phyloP scores from a whole-genome alignment of 2,329 filamentous ascomycete species.

The Arthrobotrys sinensis region DNA sequence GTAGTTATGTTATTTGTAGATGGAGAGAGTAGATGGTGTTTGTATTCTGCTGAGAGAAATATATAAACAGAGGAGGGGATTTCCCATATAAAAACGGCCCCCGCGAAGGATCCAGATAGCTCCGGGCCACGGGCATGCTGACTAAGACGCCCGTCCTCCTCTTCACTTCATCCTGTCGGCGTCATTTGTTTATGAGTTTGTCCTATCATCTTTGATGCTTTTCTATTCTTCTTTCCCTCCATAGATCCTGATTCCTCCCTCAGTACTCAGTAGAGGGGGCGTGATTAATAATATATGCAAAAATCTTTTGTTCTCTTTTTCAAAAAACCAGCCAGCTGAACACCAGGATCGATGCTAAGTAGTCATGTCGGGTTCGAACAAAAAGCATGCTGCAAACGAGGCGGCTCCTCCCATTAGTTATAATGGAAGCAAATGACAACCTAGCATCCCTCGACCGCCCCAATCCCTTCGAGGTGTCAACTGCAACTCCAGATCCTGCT shows the following conservation, averaged over 20 bases:
- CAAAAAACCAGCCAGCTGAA: slow-evolving; percentile 3
- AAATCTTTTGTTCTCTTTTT: too few relatives aligned
- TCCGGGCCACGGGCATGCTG: slow-evolving; percentile 14
- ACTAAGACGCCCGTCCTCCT: slow-evolving; percentile 1
- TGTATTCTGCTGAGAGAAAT: not conserved
- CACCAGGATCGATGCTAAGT: slow-evolving; percentile 41
- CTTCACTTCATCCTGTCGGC: not conserved
- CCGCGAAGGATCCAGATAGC: slow-evolving; percentile 17
- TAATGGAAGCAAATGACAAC: slow-evolving; percentile 88
- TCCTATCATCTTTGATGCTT: not conserved
- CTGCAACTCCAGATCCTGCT: slow-evolving; percentile 59
- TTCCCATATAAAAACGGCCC: slow-evolving; percentile 20
- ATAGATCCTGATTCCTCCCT: not conserved
- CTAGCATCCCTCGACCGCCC: slow-evolving; percentile 90
- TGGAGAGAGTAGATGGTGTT: slow-evolving; percentile 9
- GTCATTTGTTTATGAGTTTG: not conserved
- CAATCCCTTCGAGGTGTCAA: slow-evolving; percentile 84
- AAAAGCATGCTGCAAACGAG: not conserved
- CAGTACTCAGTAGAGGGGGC: too few relatives aligned
- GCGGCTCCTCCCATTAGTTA: slow-evolving; percentile 68
- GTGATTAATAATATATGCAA: too few relatives aligned
- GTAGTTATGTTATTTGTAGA: too few relatives aligned
- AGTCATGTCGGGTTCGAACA: too few relatives aligned
- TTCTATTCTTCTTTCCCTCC: too few relatives aligned
- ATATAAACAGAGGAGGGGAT: slow-evolving; percentile 2